phyloP scores from a whole-genome alignment of 2,329 filamentous ascomycete genomes.

The Microdochium bolleyi region DNA sequence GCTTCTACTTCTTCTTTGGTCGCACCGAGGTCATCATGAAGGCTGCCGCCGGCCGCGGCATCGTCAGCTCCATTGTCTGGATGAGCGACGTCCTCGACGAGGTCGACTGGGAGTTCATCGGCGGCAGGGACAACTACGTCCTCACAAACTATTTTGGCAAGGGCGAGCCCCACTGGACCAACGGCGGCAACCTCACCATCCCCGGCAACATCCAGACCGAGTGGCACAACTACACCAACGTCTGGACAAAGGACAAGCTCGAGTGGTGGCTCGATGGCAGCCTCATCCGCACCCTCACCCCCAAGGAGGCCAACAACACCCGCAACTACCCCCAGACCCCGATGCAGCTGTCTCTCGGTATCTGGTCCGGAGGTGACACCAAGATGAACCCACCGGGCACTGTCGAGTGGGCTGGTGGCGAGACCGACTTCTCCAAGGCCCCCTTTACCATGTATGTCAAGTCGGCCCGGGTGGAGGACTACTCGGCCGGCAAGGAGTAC shows the following conservation, averaged over 20 bases:
- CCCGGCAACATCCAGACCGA: slow-evolving; percentile 46
- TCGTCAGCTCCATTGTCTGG: slow-evolving; percentile 77
- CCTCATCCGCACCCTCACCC: slow-evolving; percentile 55
- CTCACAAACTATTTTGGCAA: slow-evolving; percentile 78
- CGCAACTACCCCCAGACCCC: slow-evolving; percentile 69
- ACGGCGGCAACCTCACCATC: slow-evolving; percentile 51
- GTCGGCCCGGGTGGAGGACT: slow-evolving; percentile 46
- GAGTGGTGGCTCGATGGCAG: slow-evolving; percentile 64
- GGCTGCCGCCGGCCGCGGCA: slow-evolving; percentile 64
- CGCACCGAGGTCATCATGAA: slow-evolving; percentile 72
- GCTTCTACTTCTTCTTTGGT: slow-evolving; percentile 83
- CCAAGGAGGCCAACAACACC: slow-evolving; percentile 52
- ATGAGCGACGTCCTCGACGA: slow-evolving; percentile 80
- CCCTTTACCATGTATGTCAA: slow-evolving; percentile 72
- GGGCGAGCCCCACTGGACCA: slow-evolving; percentile 55
- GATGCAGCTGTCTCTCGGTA: slow-evolving; percentile 60
- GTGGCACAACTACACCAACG: slow-evolving; percentile 69
- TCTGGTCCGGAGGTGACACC: slow-evolving; percentile 57
- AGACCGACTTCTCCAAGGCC: slow-evolving; percentile 55
- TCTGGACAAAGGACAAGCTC: slow-evolving; percentile 61
- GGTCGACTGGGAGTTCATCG: slow-evolving; percentile 80
- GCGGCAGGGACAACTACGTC: slow-evolving; percentile 52
- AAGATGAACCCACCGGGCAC: slow-evolving; percentile 42
- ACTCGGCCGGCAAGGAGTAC: slow-evolving; percentile 58
- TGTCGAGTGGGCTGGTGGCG: slow-evolving; percentile 62